phyloP scores from a whole-genome alignment of 345 rosid genomes.

The Alliaria petiolata region DNA sequence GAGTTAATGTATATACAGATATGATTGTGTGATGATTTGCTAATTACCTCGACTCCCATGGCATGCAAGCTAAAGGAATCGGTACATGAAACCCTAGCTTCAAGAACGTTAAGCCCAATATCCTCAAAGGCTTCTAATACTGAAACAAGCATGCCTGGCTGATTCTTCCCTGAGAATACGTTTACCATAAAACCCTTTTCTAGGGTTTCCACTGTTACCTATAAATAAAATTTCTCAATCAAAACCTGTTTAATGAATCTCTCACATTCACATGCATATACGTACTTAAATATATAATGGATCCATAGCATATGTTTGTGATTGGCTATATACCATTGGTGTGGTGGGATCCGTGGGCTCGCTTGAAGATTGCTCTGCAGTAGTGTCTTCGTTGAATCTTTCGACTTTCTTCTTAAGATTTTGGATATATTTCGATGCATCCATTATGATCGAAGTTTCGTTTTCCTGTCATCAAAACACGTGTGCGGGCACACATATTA shows the following conservation, averaged over 20 bases:
- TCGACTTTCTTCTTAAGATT: constrained; percentile 77
- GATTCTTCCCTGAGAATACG: constrained; percentile 53
- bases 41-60: constrained; percentile 65
- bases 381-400: constrained; percentile 54
- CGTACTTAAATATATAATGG: background rate
- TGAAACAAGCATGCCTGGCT: constrained; percentile 78
- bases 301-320: background rate
- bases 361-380: constrained; percentile 28
- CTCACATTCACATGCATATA: constrained; percentile 2
- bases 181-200: constrained; percentile 74
- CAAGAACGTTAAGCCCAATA: constrained; percentile 65
- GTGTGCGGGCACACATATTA: background rate
- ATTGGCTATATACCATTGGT: constrained; percentile 26
- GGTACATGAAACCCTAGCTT: constrained; percentile 95
- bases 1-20: background rate
- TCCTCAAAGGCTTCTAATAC: constrained; percentile 85
- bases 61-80: constrained; percentile 71
- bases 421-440: constrained; percentile 82
- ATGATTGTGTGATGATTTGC: background rate
- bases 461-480: constrained; percentile 44
- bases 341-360: constrained; percentile 24
- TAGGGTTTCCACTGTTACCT: constrained; percentile 81
- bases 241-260: background rate
- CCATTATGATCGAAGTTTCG: constrained; percentile 64
- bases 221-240: constrained; percentile 18